Conservation (phyloP, 2,329 filamentous ascomycete species). For the Apiospora hydei region DNA sequence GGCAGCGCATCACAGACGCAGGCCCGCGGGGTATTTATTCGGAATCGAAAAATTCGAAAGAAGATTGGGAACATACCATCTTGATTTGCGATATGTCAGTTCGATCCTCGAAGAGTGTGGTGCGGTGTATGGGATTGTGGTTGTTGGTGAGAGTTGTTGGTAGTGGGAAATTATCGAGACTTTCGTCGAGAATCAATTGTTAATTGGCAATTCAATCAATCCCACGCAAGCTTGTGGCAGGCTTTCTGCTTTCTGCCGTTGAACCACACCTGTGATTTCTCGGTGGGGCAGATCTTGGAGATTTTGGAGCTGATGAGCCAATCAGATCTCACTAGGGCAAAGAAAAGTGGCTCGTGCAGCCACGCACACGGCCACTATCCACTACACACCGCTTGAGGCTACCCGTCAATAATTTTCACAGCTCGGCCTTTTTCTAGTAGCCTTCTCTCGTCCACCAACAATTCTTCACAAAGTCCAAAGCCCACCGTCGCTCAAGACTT, state of each 20-base stretch:
- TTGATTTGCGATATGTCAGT: conserved; percentile 61
- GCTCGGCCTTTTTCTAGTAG: conserved; percentile 25
- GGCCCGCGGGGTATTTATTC: background rate
- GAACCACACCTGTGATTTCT: conserved; percentile 16
- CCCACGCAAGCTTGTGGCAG: conserved; percentile 17
- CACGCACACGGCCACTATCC: conserved; percentile 17
- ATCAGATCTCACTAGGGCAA: conserved; percentile 27
- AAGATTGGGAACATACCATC: conserved; percentile 62
- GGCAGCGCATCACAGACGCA: conserved; percentile 9
- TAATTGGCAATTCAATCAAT: conserved; percentile 35
- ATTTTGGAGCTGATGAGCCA: conserved; percentile 19
- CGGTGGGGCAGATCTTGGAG: conserved; percentile 1
- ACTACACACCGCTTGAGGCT: conserved; percentile 19
- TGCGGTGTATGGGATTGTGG: conserved; percentile 33
- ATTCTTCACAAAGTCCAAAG: conserved; percentile 32
- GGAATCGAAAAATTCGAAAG: conserved; percentile 15
- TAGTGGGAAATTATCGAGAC: conserved; percentile 33
- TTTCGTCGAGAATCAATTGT: conserved; percentile 31
- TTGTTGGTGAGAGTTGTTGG: conserved; percentile 33
- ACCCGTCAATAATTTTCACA: conserved; percentile 40
- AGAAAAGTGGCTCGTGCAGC: conserved; percentile 27
- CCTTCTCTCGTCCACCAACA: conserved; percentile 36
- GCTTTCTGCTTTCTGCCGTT: conserved; percentile 18
- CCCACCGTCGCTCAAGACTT: conserved; percentile 31
- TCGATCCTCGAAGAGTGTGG: conserved; percentile 71